Evolutionary conservation across 202 grass and related monocot species (phyloP).

Genomic region (Zoysia matrella): DNA sequence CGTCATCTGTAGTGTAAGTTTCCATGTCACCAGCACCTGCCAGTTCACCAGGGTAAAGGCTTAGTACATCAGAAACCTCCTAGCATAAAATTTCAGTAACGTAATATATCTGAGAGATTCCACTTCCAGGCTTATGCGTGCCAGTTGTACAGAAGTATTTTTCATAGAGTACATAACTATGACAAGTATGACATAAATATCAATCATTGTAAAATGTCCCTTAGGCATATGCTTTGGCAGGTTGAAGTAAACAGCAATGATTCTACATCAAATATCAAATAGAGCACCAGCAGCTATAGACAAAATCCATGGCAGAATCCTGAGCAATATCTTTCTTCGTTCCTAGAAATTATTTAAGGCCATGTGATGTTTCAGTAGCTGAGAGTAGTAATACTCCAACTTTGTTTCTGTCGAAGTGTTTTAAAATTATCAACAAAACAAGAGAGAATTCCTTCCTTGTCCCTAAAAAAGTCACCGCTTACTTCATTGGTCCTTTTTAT

Average conservation of each 20-base stretch:
- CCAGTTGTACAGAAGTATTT: not conserved
- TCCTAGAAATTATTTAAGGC: not conserved
- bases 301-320: not conserved
- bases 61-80: not conserved
- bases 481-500: too few species aligned
- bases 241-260: not conserved
- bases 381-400: too few species aligned
- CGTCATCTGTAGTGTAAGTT: conserved; percentile 75
- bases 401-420: too few species aligned
- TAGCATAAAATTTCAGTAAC: not conserved
- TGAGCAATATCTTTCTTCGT: not conserved
- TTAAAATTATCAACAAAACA: too few species aligned
- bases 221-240: too few species aligned
- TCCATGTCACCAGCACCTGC: conserved; percentile 47
- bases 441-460: too few species aligned
- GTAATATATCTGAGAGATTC: not conserved
- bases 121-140: not conserved
- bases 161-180: not conserved
- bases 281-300: not conserved
- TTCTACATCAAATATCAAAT: not conserved
- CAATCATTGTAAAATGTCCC: too few species aligned
- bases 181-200: not conserved
- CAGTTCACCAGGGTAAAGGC: not conserved
- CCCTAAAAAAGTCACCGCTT: too few species aligned
- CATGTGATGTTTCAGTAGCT: not conserved